Evolutionary conservation across 164 flowering plant genomes (phyloP), one percentile per base, ranked within the genome.

Genomic region (Tinospora cordifolia): DNA sequence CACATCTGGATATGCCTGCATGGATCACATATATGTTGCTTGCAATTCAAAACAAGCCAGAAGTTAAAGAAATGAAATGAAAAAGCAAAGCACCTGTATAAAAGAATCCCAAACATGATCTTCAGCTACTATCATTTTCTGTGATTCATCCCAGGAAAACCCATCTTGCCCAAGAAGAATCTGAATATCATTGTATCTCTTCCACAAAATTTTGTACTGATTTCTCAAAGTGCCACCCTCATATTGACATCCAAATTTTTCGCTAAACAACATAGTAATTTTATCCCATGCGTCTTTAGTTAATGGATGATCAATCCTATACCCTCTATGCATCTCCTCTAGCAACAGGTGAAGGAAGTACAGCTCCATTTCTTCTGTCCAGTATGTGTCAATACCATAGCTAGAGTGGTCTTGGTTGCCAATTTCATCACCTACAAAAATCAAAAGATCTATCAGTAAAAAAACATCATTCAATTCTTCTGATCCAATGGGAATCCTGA

Each of bases 351-450:
- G 84, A 66, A 86, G 80, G 72, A 85, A 85, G 76, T 63, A 88
- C 14, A 78, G 78, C 72, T 86, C 88, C 92, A 88, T 86, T 71
- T 83, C 83, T 51, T 87, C 85, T 25, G 88, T 84, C 92, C 92
- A 88, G 36, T 77, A 66, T 36, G 88, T 86, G 81, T 84, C 87
- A 81, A 2, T 79, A 36, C 82, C 84, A 80, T 68, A 72, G 62
- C 66, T 70, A 21, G 68, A 3, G 39, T 66, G 78, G 59, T 64
- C 69, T 70, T 81, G 83, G 71, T 78, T 76, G 21, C 74, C 68
- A 82, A 83, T 84, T 66, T 46, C 71, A 62, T 66, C 66, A 26
- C 74, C 72, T 59, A 38, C 4, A 36, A 27, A 36, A 27, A 62
- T 49, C 54, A 44, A 36, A 69, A 34, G 30, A 57, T 25, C 36